Base-by-base conservation (phyloP, 208 protist species). In the Acanthamoeba divionensis region DNA sequence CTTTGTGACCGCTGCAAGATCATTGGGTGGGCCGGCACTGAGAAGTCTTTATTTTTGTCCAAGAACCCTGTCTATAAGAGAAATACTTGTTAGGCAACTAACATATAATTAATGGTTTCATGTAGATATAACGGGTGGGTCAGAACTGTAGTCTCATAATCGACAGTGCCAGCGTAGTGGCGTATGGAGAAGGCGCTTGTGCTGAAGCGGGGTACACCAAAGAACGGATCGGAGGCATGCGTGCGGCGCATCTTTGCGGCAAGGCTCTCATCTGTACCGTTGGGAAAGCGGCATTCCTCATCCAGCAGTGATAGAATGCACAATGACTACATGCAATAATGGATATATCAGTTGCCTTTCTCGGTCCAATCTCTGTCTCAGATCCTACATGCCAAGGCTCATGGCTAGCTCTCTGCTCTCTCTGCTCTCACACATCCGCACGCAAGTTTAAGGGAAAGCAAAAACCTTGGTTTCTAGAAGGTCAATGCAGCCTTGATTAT, bases 81-180 rank as follows among this genome's bases (percentile, higher is more conserved):
- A 94, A 90, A n/a, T 98, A 95, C 63, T 94, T 79, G 21, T 50
- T 18, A 41, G 65, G 29, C 29, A 24, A 52, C 18, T 60, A 18
- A 73, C 15, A 73, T 12, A 85, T 26, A 12, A 26, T 71, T 8
- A 85, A 85, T 18, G 6, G 63, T 21, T 71, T 29, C 6, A 38
- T 7, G 18, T 7, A 75, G 63, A 82, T 57, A 85, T 83, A 26
- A 38, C 12, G 2, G 33, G 26, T 13, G 77, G 52, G 18, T 15
- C 15, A 15, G 31, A 26, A 50, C n/a, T 55, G 15, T 12, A 66
- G 55, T n/a, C 2, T 5, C 2, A 47, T 12, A 57, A n/a, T 45
- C 33, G 5, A 94, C 97, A 75, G 97, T 95, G 55, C 98, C 98
- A 36, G 98, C 98, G 94, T 99, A 99, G 93, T 99, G 98, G 89